Conservation (phyloP, 352 stramenopile species). For the Phytophthora pluvialis region DNA sequence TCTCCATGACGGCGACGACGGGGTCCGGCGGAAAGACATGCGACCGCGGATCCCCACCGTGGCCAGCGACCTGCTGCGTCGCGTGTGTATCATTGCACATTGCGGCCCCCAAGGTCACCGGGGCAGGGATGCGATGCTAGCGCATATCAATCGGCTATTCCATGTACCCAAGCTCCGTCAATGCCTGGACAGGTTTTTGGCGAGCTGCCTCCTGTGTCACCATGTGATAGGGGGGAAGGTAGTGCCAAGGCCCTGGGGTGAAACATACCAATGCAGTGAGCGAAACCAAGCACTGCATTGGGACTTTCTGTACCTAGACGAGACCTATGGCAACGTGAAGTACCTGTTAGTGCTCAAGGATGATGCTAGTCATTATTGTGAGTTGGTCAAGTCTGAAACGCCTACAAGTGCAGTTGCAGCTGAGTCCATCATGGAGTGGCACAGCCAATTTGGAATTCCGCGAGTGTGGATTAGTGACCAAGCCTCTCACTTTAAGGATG, state of each 20-base stretch:
- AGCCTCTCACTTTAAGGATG: slow-evolving; percentile 3
- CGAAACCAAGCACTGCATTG: neutral
- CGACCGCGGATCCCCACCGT: neutral
- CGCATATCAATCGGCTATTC: neutral
- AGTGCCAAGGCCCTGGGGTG: neutral
- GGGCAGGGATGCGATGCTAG: neutral
- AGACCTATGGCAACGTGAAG: neutral
- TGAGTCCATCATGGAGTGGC: slow-evolving; percentile 5
- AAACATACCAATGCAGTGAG: neutral
- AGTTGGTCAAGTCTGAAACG: neutral
- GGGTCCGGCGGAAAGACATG: neutral
- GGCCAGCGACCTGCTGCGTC: neutral
- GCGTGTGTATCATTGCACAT: neutral
- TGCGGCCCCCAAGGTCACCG: too few species aligned
- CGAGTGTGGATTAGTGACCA: slow-evolving; percentile 8
- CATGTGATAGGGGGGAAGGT: neutral
- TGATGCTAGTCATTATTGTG: slow-evolving; percentile 2
- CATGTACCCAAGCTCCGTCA: neutral
- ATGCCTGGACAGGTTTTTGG: slow-evolving; percentile 6
- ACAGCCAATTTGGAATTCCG: neutral
- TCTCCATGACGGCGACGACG: neutral
- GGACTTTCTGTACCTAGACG: neutral
- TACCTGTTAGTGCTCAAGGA: slow-evolving; percentile 19
- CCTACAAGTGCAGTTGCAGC: neutral
- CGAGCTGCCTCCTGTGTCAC: slow-evolving; percentile 1